These are phyloP conservation scores for Zea luxurians DNA, from an alignment of 176 grass and related monocot genomes.

Conservation along the genomic window DNA sequence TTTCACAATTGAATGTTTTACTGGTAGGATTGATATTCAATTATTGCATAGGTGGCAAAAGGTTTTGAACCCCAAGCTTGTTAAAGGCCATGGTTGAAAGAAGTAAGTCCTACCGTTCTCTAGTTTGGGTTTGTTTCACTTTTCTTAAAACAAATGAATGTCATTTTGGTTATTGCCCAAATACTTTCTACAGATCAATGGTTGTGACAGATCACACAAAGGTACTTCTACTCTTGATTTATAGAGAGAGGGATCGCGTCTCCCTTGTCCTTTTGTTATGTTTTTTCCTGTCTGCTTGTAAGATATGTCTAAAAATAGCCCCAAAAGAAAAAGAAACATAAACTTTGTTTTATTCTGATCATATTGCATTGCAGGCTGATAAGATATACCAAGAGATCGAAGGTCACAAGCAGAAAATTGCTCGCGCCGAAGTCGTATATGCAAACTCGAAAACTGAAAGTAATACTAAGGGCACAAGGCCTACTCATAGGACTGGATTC, in stretches of 20 bases:
- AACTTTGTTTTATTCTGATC: conserved; percentile 5
- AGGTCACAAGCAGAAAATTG: conserved; percentile 77
- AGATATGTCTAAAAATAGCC: not conserved
- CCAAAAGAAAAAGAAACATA: not conserved
- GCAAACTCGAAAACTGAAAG: conserved; percentile 61
- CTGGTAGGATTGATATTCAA: no score
- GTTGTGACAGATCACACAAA: conserved; percentile 67
- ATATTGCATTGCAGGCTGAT: conserved; percentile 54
- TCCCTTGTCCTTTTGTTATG: not conserved
- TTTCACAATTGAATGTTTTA: no score
- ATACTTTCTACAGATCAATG: conserved; percentile 82
- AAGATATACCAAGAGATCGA: conserved; percentile 85
- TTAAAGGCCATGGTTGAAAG: no score
- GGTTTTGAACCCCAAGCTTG: no score
- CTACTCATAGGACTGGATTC: conserved; percentile 69
- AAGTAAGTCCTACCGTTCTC: no score
- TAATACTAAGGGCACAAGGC: conserved; percentile 63
- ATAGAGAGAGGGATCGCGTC: not conserved
- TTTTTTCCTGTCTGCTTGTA: not conserved
- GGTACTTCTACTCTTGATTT: conserved; percentile 40
- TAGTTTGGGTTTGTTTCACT: no score
- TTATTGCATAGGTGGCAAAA: no score
- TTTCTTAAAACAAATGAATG: no score
- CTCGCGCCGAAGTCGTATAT: conserved; percentile 67
- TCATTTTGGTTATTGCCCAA: no score